Percentiles rank a stretch among this genome's conserved stretches.
Conservation (phyloP, 2,329 filamentous ascomycete species). For the Fragosphaeria purpurea region DNA sequence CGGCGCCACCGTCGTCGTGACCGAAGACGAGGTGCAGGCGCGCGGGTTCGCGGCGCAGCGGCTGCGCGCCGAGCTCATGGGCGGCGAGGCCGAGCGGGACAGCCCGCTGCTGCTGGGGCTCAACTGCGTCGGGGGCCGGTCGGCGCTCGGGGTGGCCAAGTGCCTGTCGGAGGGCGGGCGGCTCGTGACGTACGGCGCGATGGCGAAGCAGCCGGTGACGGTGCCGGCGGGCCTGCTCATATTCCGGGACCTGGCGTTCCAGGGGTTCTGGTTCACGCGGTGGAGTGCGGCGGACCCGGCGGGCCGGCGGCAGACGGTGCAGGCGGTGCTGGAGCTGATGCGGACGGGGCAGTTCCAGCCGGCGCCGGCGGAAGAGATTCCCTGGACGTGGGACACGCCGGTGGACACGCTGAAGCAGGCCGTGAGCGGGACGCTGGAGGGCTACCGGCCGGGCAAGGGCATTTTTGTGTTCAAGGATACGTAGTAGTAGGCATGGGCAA, state of each 20-base stretch:
- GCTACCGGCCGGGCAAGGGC: slow-evolving; percentile 80
- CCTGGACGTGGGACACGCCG: slow-evolving; percentile 75
- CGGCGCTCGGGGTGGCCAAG: slow-evolving; percentile 68
- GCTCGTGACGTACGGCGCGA: slow-evolving; percentile 90
- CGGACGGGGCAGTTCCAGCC: slow-evolving; percentile 70
- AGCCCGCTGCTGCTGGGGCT: slow-evolving; percentile 61
- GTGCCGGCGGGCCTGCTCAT: slow-evolving; percentile 80
- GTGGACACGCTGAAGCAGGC: slow-evolving; percentile 58
- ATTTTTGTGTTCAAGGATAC: slow-evolving; percentile 71
- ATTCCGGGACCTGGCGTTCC: slow-evolving; percentile 82
- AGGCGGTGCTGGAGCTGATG: slow-evolving; percentile 70
- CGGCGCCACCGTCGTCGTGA: slow-evolving; percentile 47
- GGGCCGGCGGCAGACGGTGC: slow-evolving; percentile 70
- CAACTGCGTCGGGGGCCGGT: slow-evolving; percentile 90
- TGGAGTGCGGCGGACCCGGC: slow-evolving; percentile 71
- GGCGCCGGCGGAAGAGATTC: slow-evolving; percentile 69
- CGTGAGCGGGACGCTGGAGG: slow-evolving; percentile 73
- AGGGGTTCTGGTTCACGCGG: slow-evolving; percentile 88
- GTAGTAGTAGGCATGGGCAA: slow-evolving; percentile 18
- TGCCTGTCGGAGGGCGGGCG: slow-evolving; percentile 57
- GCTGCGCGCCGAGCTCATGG: slow-evolving; percentile 53
- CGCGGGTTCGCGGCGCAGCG: slow-evolving; percentile 49
- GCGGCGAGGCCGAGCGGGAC: slow-evolving; percentile 51
- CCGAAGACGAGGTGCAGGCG: slow-evolving; percentile 43
- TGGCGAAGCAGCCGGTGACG: slow-evolving; percentile 77